Evolutionary conservation across 2,329 filamentous ascomycete species (phyloP).

Genomic region (Kalaharituber pfeilii): DNA sequence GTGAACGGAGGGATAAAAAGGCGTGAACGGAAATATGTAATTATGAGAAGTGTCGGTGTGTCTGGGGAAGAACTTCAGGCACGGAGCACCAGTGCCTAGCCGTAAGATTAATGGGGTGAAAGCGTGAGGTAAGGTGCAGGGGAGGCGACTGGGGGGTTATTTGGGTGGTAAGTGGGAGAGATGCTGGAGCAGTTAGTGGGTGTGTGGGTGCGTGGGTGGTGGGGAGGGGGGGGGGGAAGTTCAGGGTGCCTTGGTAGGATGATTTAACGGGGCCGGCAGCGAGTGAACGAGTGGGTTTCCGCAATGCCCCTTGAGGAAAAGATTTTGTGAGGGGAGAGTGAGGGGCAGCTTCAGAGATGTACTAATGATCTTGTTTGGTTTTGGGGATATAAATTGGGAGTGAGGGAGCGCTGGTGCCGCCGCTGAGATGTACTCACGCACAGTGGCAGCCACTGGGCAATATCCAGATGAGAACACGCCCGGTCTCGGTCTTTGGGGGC

Average conservation of each 20-base stretch:
- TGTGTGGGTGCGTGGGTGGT: neutral
- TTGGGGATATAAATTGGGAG: too few relatives aligned
- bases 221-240: neutral
- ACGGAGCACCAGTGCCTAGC: constrained; percentile 6
- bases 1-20: neutral
- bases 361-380: too few relatives aligned
- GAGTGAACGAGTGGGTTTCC: too few relatives aligned
- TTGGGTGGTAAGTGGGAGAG: neutral
- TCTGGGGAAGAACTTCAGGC: constrained; percentile 5
- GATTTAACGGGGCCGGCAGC: too few relatives aligned
- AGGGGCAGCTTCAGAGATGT: too few relatives aligned
- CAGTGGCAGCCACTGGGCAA: too few relatives aligned
- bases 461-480: too few relatives aligned
- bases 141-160: constrained; percentile 6
- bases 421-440: too few relatives aligned
- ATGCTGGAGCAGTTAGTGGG: neutral
- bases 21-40: neutral
- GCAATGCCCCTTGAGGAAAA: too few relatives aligned
- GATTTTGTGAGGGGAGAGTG: too few relatives aligned
- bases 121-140: constrained; percentile 2
- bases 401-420: too few relatives aligned
- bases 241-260: constrained; percentile 2
- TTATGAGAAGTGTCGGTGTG: constrained; percentile 6
- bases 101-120: constrained; percentile 8
- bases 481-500: too few relatives aligned